phyloP scores from a whole-genome alignment of 192 early-diverging fungal genomes.

The Coemansia aciculifera region DNA sequence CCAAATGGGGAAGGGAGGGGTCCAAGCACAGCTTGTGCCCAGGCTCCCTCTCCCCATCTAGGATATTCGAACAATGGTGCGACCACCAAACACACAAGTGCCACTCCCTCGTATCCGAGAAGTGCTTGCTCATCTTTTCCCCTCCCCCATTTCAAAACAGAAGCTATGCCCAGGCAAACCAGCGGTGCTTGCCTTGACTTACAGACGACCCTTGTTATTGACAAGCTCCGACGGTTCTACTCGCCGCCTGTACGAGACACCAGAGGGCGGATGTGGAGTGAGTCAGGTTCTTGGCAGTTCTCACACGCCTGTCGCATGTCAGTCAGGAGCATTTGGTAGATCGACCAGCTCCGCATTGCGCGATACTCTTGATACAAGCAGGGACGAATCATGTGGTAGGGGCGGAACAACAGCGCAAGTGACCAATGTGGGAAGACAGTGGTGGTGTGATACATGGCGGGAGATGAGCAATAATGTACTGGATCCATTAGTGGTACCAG shows the following conservation, averaged over 20 bases:
- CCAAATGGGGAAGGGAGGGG: neutral
- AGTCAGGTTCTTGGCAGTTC: neutral
- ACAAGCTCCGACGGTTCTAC: neutral
- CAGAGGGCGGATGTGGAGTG: neutral
- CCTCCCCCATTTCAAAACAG: neutral
- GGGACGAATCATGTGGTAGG: neutral
- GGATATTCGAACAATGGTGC: neutral
- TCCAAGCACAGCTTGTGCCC: neutral
- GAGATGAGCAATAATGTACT: neutral
- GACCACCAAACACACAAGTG: neutral
- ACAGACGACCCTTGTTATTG: neutral
- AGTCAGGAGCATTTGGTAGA: neutral
- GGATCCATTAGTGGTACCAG: neutral
- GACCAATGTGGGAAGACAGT: neutral
- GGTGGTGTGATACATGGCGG: neutral
- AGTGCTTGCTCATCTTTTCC: neutral
- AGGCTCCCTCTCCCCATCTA: neutral
- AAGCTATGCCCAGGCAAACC: neutral
- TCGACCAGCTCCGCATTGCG: conserved; percentile 1
- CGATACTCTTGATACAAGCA: neutral
- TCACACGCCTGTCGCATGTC: neutral
- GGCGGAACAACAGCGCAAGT: neutral
- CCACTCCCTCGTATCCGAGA: neutral
- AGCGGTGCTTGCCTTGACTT: neutral
- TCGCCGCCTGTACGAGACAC: neutral